phyloP scores from a whole-genome alignment of 2,329 filamentous ascomycete genomes.

The Fusarium anthophilum region DNA sequence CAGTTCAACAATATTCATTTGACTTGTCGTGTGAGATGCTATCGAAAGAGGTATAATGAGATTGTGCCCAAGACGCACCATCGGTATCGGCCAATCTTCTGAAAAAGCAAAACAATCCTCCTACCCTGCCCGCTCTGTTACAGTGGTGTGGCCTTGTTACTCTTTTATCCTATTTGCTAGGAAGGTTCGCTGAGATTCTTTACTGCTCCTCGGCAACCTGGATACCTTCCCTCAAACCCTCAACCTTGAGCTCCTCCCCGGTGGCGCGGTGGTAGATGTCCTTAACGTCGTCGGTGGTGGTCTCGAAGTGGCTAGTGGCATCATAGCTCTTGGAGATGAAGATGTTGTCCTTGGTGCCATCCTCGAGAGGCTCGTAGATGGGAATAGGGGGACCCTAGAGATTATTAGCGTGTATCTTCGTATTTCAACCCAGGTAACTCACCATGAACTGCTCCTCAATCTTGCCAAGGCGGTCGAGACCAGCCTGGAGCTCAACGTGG shows the following conservation, averaged over 20 bases:
- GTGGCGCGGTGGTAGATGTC: slow-evolving; percentile 89
- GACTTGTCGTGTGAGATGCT: slow-evolving; percentile 30
- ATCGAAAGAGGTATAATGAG: slow-evolving; percentile 45
- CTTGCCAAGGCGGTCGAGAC: slow-evolving; percentile 88
- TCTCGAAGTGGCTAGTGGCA: slow-evolving; percentile 97
- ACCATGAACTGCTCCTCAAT: slow-evolving; percentile 98
- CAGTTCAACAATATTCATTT: slow-evolving; percentile 23
- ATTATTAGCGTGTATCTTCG: not conserved
- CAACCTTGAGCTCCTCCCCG: slow-evolving; percentile 87
- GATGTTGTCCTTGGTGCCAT: slow-evolving; percentile 86
- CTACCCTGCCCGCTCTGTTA: slow-evolving; percentile 9
- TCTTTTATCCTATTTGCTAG: slow-evolving; percentile 12
- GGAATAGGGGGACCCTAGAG: slow-evolving; percentile 81
- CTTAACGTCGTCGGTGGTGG: slow-evolving; percentile 86
- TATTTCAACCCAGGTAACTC: slow-evolving; percentile 35
- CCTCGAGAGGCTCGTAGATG: slow-evolving; percentile 88
- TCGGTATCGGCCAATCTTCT: slow-evolving; percentile 16
- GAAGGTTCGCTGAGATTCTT: not conserved
- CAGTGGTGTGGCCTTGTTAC: slow-evolving; percentile 15
- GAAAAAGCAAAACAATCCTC: slow-evolving; percentile 24
- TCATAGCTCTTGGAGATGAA: slow-evolving; percentile 99
- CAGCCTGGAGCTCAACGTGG: slow-evolving; percentile 92
- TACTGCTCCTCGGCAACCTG: slow-evolving; percentile 75
- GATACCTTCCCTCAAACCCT: slow-evolving; percentile 83
- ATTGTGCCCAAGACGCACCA: slow-evolving; percentile 37